A percentile compares a stretch with the other conserved stretches of the same genome.
phyloP scores from a whole-genome alignment of 768 basidiomycete genomes.

The Rubroboletus pulcherrimus region DNA sequence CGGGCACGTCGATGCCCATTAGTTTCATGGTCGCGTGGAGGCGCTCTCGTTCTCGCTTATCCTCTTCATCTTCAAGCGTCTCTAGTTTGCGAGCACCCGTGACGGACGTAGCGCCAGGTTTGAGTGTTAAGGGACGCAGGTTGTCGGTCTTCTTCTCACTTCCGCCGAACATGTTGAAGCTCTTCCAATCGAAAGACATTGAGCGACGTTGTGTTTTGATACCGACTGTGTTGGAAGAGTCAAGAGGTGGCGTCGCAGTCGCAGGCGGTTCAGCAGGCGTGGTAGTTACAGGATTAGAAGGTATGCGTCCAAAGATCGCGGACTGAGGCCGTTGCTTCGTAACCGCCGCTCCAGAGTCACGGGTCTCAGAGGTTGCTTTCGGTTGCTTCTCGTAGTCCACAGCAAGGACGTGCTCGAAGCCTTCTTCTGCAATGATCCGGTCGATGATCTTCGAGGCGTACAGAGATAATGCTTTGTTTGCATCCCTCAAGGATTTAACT shows the following conservation, averaged over 20 bases:
- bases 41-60: slow-evolving; percentile 80
- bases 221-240: slow-evolving; percentile 22
- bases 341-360: slow-evolving; percentile 13
- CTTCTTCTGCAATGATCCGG: slow-evolving; percentile 92
- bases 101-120: slow-evolving; percentile 54
- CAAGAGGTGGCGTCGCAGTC: slow-evolving; percentile 19
- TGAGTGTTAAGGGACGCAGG: slow-evolving; percentile 71
- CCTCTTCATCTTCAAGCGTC: slow-evolving; percentile 89
- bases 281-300: slow-evolving; percentile 38
- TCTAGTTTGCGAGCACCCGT: slow-evolving; percentile 76
- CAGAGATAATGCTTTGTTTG: slow-evolving; percentile 91
- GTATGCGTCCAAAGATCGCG: slow-evolving; percentile 41
- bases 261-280: slow-evolving; percentile 27
- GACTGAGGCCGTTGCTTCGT: slow-evolving; percentile 61
- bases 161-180: slow-evolving; percentile 62
- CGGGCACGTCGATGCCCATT: slow-evolving; percentile 81
- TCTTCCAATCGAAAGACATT: slow-evolving; percentile 81
- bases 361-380: slow-evolving; percentile 39
- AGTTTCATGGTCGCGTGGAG: slow-evolving; percentile 89
- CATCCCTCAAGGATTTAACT: slow-evolving; percentile 90
- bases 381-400: slow-evolving; percentile 75
- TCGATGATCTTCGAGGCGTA: slow-evolving; percentile 99
- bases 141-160: slow-evolving; percentile 63
- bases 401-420: slow-evolving; percentile 96
- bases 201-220: slow-evolving; percentile 63